phyloP scores from a whole-genome alignment of 352 stramenopile genomes.

The Phytopythium sindhum region DNA sequence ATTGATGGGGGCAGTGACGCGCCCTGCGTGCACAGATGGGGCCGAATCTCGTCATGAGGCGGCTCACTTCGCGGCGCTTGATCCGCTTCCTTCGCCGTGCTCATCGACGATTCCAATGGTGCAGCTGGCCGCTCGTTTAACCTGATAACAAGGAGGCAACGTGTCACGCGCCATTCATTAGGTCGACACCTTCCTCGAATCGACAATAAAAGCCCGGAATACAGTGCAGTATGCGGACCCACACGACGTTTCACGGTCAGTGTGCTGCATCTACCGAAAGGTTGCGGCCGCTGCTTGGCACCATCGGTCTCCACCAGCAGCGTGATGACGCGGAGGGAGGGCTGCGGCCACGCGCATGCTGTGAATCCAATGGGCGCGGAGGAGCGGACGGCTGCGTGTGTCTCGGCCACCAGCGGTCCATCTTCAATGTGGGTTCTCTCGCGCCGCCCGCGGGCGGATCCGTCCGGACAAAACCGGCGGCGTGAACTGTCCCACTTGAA shows the following conservation, averaged over 20 bases:
- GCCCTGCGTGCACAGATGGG: slow-evolving; percentile 6
- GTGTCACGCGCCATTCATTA: background rate
- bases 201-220: background rate
- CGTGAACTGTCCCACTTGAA: slow-evolving; percentile 1
- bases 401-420: background rate
- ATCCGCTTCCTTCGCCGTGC: background rate
- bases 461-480: background rate
- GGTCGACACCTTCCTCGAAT: background rate
- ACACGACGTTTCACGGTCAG: background rate
- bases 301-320: background rate
- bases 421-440: slow-evolving; percentile 2
- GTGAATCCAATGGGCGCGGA: background rate
- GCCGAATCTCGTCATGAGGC: slow-evolving; percentile 4
- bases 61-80: background rate
- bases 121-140: background rate
- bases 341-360: background rate
- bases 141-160: background rate
- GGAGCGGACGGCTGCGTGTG: background rate
- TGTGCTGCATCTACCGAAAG: background rate
- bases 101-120: slow-evolving; percentile 8
- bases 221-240: too few species aligned
- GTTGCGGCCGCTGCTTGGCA: background rate
- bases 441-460: background rate
- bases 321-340: background rate
- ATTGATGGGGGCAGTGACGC: background rate